Evolutionary conservation across 2,329 filamentous ascomycete species (phyloP).

Genomic region (Fusarium scirpi): DNA sequence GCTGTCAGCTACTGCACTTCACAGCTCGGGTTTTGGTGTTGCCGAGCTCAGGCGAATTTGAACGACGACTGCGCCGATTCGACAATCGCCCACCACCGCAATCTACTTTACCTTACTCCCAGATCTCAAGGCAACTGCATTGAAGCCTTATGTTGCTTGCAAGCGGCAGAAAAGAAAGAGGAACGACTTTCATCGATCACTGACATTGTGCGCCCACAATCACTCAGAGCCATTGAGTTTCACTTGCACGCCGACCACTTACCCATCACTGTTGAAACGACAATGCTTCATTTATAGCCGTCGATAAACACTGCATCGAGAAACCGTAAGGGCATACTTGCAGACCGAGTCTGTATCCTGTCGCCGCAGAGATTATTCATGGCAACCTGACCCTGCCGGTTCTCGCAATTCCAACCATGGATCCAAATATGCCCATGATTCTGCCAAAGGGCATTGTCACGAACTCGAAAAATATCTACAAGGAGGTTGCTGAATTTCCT

Average conservation of each 20-base stretch:
- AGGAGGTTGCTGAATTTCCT: constrained; percentile 65
- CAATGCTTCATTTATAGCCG: constrained; percentile 41
- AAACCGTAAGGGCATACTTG: constrained; percentile 20
- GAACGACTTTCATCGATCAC: constrained; percentile 1
- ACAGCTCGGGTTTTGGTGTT: constrained; percentile 20
- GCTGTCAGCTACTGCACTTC: constrained; percentile 30
- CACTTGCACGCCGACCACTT: neutral
- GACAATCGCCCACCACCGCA: neutral
- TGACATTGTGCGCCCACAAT: constrained; percentile 13
- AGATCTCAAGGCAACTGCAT: neutral
- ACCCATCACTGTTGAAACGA: constrained; percentile 20
- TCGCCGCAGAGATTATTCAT: constrained; percentile 10
- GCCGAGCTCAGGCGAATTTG: constrained; percentile 7
- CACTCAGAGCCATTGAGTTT: constrained; percentile 4
- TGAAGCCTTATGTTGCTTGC: neutral
- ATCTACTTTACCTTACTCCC: constrained; percentile 1
- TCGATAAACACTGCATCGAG: constrained; percentile 34
- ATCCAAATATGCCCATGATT: constrained; percentile 57
- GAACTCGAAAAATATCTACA: constrained; percentile 65
- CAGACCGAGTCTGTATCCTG: constrained; percentile 15
- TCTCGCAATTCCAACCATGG: constrained; percentile 45
- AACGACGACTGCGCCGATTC: constrained; percentile 9
- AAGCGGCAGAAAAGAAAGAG: constrained; percentile 10
- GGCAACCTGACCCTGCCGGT: constrained; percentile 13
- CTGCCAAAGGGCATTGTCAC: constrained; percentile 69